Evolutionary conservation across 768 basidiomycete genomes (phyloP).

Genomic region (Chiua virens): DNA sequence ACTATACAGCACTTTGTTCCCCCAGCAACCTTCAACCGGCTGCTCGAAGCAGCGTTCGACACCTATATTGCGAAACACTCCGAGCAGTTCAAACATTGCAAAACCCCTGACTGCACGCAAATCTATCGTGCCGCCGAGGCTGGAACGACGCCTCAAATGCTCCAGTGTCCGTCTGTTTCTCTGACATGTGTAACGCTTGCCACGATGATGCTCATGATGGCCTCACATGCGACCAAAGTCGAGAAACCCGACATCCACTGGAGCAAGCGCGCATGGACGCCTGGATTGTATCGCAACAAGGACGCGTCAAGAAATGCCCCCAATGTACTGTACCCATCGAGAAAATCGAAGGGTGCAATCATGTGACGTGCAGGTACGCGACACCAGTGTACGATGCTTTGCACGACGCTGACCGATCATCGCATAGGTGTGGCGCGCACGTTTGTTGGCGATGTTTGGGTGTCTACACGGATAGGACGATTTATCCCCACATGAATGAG

Average conservation of each 20-base stretch:
- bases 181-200: constrained; percentile 61
- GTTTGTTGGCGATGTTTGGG: constrained; percentile 64
- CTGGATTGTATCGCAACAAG: constrained; percentile 53
- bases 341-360: constrained; percentile 69
- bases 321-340: constrained; percentile 67
- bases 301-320: constrained; percentile 65
- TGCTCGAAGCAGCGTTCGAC: constrained; percentile 58
- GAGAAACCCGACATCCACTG: constrained; percentile 3
- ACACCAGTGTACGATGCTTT: not conserved
- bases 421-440: constrained; percentile 60
- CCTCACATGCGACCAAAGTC: constrained; percentile 50
- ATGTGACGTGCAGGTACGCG: constrained; percentile 55
- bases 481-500: too few species aligned
- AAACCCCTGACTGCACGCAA: not conserved
- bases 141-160: not conserved
- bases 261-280: constrained; percentile 46
- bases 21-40: too few species aligned
- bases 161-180: constrained; percentile 46
- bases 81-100: constrained; percentile 59
- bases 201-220: constrained; percentile 58
- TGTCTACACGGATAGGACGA: constrained; percentile 15
- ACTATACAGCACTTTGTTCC: too few species aligned
- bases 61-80: constrained; percentile 57
- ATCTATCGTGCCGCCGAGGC: not conserved
- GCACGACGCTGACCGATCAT: not conserved